Evolutionary conservation across 345 rosid species (phyloP).

Genomic region (Mangifera indica): DNA sequence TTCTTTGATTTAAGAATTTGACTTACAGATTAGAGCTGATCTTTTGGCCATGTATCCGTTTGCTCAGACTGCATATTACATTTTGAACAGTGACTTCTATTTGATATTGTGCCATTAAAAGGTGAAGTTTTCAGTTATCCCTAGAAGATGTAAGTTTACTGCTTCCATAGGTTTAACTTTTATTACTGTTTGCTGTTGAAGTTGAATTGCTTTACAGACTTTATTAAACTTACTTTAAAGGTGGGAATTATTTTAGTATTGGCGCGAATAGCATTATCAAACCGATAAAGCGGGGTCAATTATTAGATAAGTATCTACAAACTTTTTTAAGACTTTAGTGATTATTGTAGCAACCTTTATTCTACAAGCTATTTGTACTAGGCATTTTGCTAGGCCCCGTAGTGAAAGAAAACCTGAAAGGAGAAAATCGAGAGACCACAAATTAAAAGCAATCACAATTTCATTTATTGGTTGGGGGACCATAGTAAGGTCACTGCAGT

Average conservation of each 20-base stretch:
- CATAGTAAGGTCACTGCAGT: neutral
- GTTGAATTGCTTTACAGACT: neutral
- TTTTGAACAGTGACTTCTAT: neutral
- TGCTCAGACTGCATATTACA: neutral
- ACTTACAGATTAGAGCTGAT: neutral
- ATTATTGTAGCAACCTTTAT: too few species aligned
- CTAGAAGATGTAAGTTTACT: neutral
- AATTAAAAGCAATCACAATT: neutral
- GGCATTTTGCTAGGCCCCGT: neutral
- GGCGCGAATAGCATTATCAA: too few species aligned
- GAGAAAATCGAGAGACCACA: neutral
- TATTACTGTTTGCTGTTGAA: neutral
- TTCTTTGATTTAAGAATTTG: constrained; percentile 6
- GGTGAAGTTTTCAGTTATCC: neutral
- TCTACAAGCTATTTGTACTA: too few species aligned
- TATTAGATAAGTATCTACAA: too few species aligned
- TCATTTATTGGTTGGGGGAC: neutral
- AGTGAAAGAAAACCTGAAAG: constrained; percentile 4
- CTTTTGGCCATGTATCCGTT: neutral
- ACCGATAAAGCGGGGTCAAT: too few species aligned
- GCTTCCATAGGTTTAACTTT: neutral
- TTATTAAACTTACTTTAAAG: too few species aligned
- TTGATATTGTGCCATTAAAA: neutral
- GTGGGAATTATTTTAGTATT: too few species aligned
- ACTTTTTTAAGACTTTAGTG: too few species aligned